A percentile compares a stretch with the other conserved stretches of the same genome.
These are phyloP conservation scores for Tricholoma furcatifolium DNA, from an alignment of 768 basidiomycete species.

Conservation along the genomic window DNA sequence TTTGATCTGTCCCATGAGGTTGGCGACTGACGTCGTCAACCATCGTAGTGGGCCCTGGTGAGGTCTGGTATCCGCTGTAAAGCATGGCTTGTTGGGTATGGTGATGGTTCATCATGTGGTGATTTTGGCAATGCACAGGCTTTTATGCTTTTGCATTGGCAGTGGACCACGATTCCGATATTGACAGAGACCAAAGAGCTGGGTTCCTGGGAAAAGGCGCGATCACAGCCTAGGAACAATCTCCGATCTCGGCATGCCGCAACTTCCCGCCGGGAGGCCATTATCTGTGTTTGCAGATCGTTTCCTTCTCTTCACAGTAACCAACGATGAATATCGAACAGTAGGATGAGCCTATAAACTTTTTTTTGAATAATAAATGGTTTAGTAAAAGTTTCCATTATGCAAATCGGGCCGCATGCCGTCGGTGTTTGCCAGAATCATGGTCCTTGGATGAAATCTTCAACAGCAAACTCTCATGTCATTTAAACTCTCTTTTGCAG, in stretches of 20 bases:
- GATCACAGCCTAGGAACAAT: constrained; percentile 7
- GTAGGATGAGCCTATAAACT: not conserved
- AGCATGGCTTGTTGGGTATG: constrained; percentile 9
- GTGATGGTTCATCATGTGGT: not conserved
- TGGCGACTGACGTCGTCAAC: constrained; percentile 12
- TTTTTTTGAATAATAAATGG: not conserved
- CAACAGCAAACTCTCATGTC: no score
- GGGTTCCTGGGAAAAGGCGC: constrained; percentile 20
- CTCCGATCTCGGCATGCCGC: constrained; percentile 9
- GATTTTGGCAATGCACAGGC: constrained; percentile 5
- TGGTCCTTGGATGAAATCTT: no score
- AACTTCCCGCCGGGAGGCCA: constrained; percentile 5
- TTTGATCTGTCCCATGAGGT: constrained; percentile 27
- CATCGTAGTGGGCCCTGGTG: constrained; percentile 6
- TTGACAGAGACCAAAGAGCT: constrained; percentile 9
- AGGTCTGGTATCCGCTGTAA: constrained; percentile 8
- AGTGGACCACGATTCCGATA: constrained; percentile 5
- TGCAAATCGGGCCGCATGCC: not conserved
- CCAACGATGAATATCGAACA: not conserved
- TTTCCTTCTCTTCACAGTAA: not conserved
- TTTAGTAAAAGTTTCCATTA: not conserved
- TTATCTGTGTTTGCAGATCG: not conserved
- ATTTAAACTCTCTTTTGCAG: no score
- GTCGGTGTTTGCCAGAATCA: constrained; percentile 4
- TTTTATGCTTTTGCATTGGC: constrained; percentile 8